Conservation (phyloP, 306 rosid species). For the Sphenostylis stenocarpa region DNA sequence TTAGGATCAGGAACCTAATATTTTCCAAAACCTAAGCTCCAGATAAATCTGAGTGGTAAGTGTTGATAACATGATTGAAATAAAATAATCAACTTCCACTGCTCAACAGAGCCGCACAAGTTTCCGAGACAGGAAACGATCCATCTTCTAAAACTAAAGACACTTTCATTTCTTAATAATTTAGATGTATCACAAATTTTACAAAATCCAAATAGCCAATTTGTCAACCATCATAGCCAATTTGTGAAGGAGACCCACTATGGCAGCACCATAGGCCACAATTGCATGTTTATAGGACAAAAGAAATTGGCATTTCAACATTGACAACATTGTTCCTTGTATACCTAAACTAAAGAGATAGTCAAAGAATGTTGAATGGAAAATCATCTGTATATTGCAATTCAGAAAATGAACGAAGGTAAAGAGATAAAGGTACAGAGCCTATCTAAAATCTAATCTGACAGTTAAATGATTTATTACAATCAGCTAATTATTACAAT, state of each 20-base stretch:
- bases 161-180: background rate
- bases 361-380: background rate
- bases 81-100: conserved; percentile 1
- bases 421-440: background rate
- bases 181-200: conserved; percentile 7
- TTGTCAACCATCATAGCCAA: background rate
- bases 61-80: conserved; percentile 8
- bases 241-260: background rate
- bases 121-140: background rate
- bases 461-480: background rate
- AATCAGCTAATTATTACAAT: too few species aligned
- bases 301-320: background rate
- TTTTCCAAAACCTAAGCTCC: background rate
- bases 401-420: background rate
- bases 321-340: background rate
- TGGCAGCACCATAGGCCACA: background rate
- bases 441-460: background rate
- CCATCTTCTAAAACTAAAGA: background rate
- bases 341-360: background rate
- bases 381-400: background rate
- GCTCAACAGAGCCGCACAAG: conserved; percentile 7
- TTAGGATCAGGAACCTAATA: background rate
- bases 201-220: background rate
- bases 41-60: background rate
- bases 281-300: too few species aligned